phyloP scores from a whole-genome alignment of 2,329 filamentous ascomycete genomes.

The Xylaria multiplex region DNA sequence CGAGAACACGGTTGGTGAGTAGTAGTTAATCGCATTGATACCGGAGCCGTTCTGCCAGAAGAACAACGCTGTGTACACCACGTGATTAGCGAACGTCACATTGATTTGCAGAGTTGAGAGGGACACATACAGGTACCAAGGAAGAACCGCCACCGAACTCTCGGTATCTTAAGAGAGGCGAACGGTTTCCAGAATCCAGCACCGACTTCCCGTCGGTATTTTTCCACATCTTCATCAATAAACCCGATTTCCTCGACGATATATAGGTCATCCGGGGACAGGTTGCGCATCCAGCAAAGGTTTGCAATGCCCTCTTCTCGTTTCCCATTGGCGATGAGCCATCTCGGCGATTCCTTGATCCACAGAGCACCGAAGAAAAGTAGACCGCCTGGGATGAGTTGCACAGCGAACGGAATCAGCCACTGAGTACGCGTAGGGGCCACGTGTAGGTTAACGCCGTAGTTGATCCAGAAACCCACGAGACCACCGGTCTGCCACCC shows the following conservation, averaged over 20 bases:
- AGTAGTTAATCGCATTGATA: conserved; percentile 76
- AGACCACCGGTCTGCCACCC: conserved; percentile 72
- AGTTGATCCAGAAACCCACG: conserved; percentile 74
- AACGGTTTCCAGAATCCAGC: conserved; percentile 81
- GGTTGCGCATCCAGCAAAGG: conserved; percentile 73
- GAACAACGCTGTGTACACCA: conserved; percentile 65
- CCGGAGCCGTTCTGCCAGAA: conserved; percentile 81
- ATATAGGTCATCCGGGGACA: conserved; percentile 67
- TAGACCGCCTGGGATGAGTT: conserved; percentile 73
- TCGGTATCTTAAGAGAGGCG: conserved; percentile 62
- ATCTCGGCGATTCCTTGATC: conserved; percentile 74
- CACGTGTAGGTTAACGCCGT: conserved; percentile 65
- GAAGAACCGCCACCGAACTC: conserved; percentile 76
- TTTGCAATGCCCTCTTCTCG: conserved; percentile 67
- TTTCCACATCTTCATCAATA: conserved; percentile 75
- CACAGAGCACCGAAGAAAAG: conserved; percentile 68
- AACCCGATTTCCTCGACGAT: conserved; percentile 77
- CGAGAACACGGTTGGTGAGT: conserved; percentile 70
- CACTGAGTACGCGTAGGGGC: conserved; percentile 63
- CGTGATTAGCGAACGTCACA: conserved; percentile 3
- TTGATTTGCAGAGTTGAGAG: not conserved
- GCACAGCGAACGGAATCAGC: conserved; percentile 72
- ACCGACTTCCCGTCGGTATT: conserved; percentile 70
- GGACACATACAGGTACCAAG: conserved; percentile 64
- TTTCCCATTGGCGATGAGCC: conserved; percentile 71